Base-by-base conservation (phyloP, 2,329 filamentous ascomycete species). In the Phymatotrichopsis omnivora region DNA sequence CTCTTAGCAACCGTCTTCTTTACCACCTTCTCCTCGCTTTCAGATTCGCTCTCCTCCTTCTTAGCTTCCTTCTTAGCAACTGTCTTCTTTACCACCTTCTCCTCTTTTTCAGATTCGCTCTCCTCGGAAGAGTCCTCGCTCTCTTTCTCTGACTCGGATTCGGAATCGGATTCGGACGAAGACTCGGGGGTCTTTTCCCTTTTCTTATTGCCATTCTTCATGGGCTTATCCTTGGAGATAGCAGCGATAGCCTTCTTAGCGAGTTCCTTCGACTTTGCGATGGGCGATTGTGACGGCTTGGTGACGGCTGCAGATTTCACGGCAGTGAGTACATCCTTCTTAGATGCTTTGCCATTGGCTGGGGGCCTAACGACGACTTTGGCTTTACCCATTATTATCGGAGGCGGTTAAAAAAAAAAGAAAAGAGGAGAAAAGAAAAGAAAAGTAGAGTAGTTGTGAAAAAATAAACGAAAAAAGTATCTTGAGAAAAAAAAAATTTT, bases 301-400 rank as follows among this genome's bases (percentile, higher is more conserved):
- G 73, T 74, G 59, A 83, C 71, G 55, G 74, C 74, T 56, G 71
- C 77, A 58, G 71, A 72, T 71, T 83, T 84, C 65, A 78, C 76
- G 57, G 67, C 61, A 59, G 67, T 64, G 57, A 70, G 61, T 59
- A 67, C 64, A 56, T 71, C 68, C 60, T 70, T 63, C 60, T 59
- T 60, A 56, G 65, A 63, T 52, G 59, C 61, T 67, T 75, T 75
- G 45, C 48, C 25, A 29, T 39, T 48, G 57, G 61, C 62, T 60
- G 65, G 74, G 60, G 61, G 60, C 66, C 75, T 54, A 25, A 25
- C 35, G 23, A 53, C 12, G 44, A 70, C 67, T 67, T 81, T 81
- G 44, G 70, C 67, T 67, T 81, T 81, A 64, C 70, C 76, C 78
- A 81, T 82, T 64, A 57, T 70, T 63, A 65, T 49, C 35, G 37